These are phyloP conservation scores for Rhizopus stolonifer DNA, from an alignment of 371 early-diverging fungal genomes.

Conservation along the genomic window DNA sequence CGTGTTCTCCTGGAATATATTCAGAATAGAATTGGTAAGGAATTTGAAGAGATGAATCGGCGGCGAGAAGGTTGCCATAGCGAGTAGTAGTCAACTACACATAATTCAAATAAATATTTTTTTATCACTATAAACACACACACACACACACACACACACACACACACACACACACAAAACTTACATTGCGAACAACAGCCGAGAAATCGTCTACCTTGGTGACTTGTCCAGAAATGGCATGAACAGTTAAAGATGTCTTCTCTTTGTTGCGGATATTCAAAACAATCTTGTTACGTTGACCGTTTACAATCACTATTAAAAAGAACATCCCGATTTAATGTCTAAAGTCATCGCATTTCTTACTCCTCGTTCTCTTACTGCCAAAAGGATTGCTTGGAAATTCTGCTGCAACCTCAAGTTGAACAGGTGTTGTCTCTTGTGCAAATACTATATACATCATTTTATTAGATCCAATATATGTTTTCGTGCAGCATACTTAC, in stretches of 20 bases:
- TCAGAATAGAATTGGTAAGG: slow-evolving; percentile 52
- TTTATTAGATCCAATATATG: too few species aligned
- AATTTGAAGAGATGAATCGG: slow-evolving; percentile 32
- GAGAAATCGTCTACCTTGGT: slow-evolving; percentile 31
- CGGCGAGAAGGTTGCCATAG: slow-evolving; percentile 31
- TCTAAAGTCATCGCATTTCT: neutral
- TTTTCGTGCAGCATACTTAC: too few species aligned
- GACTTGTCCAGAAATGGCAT: slow-evolving; percentile 42
- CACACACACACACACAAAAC: too few species aligned
- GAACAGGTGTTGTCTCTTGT: slow-evolving; percentile 24
- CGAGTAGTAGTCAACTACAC: slow-evolving; percentile 45
- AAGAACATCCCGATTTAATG: too few species aligned
- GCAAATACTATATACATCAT: slow-evolving; percentile 23
- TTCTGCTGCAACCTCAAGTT: slow-evolving; percentile 44
- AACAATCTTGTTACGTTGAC: slow-evolving; percentile 45
- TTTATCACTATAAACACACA: neutral
- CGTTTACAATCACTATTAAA: slow-evolving; percentile 52
- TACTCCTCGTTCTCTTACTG: slow-evolving; percentile 27
- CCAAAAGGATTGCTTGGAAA: slow-evolving; percentile 52
- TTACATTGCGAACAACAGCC: slow-evolving; percentile 45
- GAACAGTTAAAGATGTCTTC: slow-evolving; percentile 33
- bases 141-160: too few species aligned
- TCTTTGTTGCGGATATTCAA: slow-evolving; percentile 47
- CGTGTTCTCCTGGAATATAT: slow-evolving; percentile 46
- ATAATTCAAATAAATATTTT: too few species aligned